These are phyloP conservation scores for Diospyros kaki DNA, from an alignment of 148 eudicot genomes.

Conservation along the genomic window DNA sequence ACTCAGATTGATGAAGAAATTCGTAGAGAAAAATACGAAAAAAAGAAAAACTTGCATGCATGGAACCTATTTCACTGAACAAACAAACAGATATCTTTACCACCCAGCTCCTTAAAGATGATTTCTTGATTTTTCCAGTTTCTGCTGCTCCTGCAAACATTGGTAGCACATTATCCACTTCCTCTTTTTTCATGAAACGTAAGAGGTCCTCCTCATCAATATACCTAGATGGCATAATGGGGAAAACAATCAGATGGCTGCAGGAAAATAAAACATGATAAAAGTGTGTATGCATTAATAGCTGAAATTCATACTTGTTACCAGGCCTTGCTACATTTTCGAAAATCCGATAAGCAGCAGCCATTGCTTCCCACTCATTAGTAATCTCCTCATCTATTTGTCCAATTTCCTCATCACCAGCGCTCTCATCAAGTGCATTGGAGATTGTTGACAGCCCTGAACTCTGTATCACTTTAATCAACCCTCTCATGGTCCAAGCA, in stretches of 20 bases:
- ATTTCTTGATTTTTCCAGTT: constrained; percentile 59
- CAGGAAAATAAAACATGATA: background rate
- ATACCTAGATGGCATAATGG: constrained; percentile 32
- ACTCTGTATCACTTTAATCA: constrained; percentile 54
- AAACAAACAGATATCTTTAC: constrained; percentile 30
- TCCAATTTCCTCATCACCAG: constrained; percentile 43
- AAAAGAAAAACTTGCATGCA: background rate
- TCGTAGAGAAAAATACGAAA: background rate
- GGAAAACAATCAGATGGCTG: background rate
- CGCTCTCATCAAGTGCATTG: constrained; percentile 35
- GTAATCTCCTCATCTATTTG: constrained; percentile 52
- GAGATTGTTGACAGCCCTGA: constrained; percentile 65
- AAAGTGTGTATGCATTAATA: background rate
- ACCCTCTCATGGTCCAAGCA: constrained; percentile 85
- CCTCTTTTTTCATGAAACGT: constrained; percentile 62
- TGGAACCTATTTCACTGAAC: background rate
- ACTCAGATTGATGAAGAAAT: background rate
- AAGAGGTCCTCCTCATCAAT: constrained; percentile 79
- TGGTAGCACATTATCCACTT: constrained; percentile 56
- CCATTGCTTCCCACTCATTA: constrained; percentile 73
- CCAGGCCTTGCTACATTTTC: constrained; percentile 61
- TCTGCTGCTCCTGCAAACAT: constrained; percentile 70
- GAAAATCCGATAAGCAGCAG: constrained; percentile 57
- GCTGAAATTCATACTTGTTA: constrained; percentile 39
- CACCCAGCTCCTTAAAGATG: constrained; percentile 77